phyloP scores from a whole-genome alignment of 768 basidiomycete genomes.

The Infundibulicybe gibba region DNA sequence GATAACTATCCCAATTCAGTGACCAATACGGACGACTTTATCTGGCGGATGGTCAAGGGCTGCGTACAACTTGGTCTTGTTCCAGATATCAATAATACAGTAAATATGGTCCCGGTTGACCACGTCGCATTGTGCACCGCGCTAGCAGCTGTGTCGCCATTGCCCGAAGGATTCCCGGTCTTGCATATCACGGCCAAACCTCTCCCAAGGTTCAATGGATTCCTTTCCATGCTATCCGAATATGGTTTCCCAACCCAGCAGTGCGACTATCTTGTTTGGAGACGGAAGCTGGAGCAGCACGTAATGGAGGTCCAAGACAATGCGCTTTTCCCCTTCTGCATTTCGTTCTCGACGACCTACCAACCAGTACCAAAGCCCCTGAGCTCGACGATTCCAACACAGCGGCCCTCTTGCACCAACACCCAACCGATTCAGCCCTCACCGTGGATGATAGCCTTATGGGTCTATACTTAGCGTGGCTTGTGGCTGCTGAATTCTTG shows the following conservation, averaged over 20 bases:
- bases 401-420: constrained; percentile 48
- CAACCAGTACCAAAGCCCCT: constrained; percentile 93
- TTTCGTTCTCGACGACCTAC: constrained; percentile 95
- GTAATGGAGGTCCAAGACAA: constrained; percentile 95
- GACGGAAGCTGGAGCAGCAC: constrained; percentile 89
- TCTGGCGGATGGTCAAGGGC: constrained; percentile 98
- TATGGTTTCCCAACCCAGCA: constrained; percentile 80
- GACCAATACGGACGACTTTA: constrained; percentile 98
- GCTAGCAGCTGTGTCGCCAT: constrained; percentile 64
- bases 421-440: constrained; percentile 30
- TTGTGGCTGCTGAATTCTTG: constrained; percentile 82
- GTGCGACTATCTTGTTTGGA: constrained; percentile 91
- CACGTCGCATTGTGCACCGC: constrained; percentile 85
- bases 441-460: constrained; percentile 77
- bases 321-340: constrained; percentile 96
- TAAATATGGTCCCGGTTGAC: constrained; percentile 98
- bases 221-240: constrained; percentile 65
- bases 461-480: constrained; percentile 91
- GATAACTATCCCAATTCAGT: constrained; percentile 41
- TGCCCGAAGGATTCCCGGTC: constrained; percentile 50
- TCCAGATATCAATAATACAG: constrained; percentile 96
- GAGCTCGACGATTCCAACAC: constrained; percentile 88
- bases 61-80: constrained; percentile 95
- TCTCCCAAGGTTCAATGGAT: constrained; percentile 82
- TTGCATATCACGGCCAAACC: constrained; percentile 87